phyloP scores from a whole-genome alignment of 306 rosid genomes.

The Lithocarpus polystachyus region DNA sequence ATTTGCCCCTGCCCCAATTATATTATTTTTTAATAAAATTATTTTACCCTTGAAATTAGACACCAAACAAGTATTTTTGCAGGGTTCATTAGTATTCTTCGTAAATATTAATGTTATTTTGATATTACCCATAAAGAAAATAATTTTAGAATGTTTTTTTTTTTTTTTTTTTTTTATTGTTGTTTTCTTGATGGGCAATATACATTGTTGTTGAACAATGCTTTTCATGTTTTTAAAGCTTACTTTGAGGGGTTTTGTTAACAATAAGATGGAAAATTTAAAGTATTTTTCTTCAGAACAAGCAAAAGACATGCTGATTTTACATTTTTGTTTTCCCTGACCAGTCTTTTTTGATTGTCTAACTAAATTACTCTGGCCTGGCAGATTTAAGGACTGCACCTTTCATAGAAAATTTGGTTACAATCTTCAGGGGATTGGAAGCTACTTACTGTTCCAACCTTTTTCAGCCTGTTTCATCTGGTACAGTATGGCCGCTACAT shows the following conservation, averaged over 20 bases:
- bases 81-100: no score
- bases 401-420: constrained; percentile 69
- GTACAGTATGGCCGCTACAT: constrained; percentile 22
- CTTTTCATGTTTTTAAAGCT: not conserved
- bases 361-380: constrained; percentile 3
- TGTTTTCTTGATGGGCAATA: not conserved
- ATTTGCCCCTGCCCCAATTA: no score
- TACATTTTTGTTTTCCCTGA: not conserved
- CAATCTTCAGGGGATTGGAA: constrained; percentile 63
- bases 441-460: constrained; percentile 47
- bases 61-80: no score
- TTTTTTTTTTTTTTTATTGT: not conserved
- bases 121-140: no score
- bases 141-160: not conserved
- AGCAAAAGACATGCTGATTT: not conserved
- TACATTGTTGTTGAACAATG: not conserved
- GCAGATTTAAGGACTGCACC: constrained; percentile 62
- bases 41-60: no score
- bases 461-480: constrained; percentile 44
- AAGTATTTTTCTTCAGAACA: not conserved
- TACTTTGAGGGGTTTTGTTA: not conserved
- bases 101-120: no score
- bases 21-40: no score
- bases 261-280: not conserved
- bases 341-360: not conserved